These are phyloP conservation scores for Boletus smithii DNA, from an alignment of 1,284 basidiomycete genomes.

Conservation along the genomic window DNA sequence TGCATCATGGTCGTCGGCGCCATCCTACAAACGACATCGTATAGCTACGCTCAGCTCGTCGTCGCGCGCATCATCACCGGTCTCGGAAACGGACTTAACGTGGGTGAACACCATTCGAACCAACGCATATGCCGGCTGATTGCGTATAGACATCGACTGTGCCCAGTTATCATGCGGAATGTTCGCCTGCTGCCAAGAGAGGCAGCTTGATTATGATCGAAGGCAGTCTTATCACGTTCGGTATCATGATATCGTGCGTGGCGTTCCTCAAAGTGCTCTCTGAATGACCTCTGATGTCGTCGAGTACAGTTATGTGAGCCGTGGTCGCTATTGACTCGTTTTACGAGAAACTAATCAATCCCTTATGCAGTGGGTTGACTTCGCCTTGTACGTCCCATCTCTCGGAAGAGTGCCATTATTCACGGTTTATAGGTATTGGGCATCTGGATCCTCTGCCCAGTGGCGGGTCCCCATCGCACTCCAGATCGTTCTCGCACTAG, in stretches of 20 bases:
- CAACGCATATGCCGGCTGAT: background rate
- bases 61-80: constrained; percentile 50
- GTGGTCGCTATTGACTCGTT: background rate
- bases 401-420: background rate
- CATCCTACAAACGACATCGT: constrained; percentile 46
- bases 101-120: constrained; percentile 24
- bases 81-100: constrained; percentile 67
- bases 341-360: too few relatives aligned
- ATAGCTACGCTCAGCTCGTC: constrained; percentile 48
- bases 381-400: constrained; percentile 45
- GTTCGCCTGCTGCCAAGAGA: constrained; percentile 56
- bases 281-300: background rate
- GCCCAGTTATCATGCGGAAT: constrained; percentile 64
- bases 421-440: constrained; percentile 45
- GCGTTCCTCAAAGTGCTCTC: background rate
- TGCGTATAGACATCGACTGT: constrained; percentile 54
- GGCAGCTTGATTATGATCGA: constrained; percentile 69
- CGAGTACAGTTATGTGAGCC: constrained; percentile 29
- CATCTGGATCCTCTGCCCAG: constrained; percentile 50
- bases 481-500: constrained; percentile 59
- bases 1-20: constrained; percentile 53
- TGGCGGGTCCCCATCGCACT: constrained; percentile 71
- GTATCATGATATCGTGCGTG: constrained; percentile 66
- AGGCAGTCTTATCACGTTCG: constrained; percentile 66
- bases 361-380: constrained; percentile 45